Conservation (phyloP, 345 rosid genomes). For the Populus simonii region DNA sequence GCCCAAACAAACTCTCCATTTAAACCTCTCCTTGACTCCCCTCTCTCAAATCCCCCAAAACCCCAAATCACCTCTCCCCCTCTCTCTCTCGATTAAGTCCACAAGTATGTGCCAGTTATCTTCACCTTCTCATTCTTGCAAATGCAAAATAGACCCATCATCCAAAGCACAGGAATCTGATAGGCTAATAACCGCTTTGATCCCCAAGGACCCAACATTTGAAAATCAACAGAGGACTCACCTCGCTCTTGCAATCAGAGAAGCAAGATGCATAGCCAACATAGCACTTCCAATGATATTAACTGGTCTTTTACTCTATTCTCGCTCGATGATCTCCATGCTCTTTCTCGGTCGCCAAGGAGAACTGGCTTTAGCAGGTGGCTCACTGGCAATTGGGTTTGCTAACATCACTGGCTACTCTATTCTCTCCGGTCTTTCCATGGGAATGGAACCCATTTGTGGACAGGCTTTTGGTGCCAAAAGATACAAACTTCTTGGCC, state of each 20-base stretch:
- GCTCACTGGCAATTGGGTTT: conserved; percentile 42
- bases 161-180: conserved; percentile 19
- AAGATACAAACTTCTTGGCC: conserved; percentile 28
- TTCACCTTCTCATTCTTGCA: conserved; percentile 14
- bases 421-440: conserved; percentile 75
- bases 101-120: conserved; percentile 17
- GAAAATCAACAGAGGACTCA: conserved; percentile 20
- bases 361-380: conserved; percentile 44
- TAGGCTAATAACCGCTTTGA: conserved; percentile 35
- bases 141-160: conserved; percentile 17
- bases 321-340: conserved; percentile 56
- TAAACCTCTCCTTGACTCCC: conserved; percentile 9
- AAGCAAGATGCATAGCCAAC: conserved; percentile 31
- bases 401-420: conserved; percentile 85
- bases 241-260: conserved; percentile 24
- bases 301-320: conserved; percentile 40
- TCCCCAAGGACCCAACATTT: conserved; percentile 35
- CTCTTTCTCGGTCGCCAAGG: conserved; percentile 51
- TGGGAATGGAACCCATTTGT: conserved; percentile 50
- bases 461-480: conserved; percentile 53
- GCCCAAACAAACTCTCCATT: conserved; percentile 8
- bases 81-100: not conserved
- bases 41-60: not conserved
- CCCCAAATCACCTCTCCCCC: not conserved
- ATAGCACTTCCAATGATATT: conserved; percentile 46